Percentiles rank a stretch among this genome's conserved stretches.
Conservation (phyloP, 495 filamentous ascomycete genomes). For the Neurospora sp. region DNA sequence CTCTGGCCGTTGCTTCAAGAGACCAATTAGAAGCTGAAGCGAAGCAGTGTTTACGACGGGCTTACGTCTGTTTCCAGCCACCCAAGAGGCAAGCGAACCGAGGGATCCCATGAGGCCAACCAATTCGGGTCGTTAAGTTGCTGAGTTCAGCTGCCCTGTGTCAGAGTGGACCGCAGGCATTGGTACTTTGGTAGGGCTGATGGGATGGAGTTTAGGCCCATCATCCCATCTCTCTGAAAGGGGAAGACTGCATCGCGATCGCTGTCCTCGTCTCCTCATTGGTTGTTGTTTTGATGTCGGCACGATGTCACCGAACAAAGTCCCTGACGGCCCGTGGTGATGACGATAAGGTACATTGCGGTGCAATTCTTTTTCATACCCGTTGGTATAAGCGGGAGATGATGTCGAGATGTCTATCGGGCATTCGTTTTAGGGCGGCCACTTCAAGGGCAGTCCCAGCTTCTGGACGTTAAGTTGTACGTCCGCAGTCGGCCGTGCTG, state of each 20-base stretch:
- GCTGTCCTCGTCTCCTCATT: neutral
- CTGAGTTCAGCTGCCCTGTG: neutral
- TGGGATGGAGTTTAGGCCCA: neutral
- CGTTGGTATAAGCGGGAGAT: neutral
- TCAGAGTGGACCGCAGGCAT: neutral
- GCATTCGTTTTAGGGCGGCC: neutral
- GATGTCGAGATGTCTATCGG: neutral
- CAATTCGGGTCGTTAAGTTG: neutral
- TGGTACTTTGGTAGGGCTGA: slow-evolving; percentile 5
- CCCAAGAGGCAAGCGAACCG: neutral
- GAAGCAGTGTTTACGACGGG: neutral
- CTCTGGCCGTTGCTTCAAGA: neutral
- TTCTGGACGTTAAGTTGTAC: neutral
- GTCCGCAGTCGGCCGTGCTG: neutral
- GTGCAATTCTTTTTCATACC: neutral
- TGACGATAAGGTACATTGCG: neutral
- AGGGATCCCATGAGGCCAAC: neutral
- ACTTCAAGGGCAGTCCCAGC: neutral
- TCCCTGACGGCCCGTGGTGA: neutral
- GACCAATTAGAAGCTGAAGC: neutral
- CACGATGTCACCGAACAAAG: neutral
- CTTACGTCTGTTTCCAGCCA: neutral
- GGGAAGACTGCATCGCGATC: neutral
- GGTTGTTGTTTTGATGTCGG: neutral
- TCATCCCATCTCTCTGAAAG: neutral